phyloP scores from a whole-genome alignment of 2,329 filamentous ascomycete species.

The Venturia nashicola region DNA sequence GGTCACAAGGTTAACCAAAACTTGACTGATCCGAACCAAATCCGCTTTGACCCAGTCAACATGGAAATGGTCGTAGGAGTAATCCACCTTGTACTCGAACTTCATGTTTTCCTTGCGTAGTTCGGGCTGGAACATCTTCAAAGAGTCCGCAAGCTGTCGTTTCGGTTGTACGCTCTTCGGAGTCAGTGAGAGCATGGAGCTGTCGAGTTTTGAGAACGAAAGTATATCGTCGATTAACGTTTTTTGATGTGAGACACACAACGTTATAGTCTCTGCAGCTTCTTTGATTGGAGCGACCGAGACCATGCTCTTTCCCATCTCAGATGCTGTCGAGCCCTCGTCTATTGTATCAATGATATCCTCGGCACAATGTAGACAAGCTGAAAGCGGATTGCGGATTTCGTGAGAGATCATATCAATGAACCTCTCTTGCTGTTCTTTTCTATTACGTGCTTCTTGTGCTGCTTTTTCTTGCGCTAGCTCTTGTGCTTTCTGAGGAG shows the following conservation, averaged over 20 bases:
- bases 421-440: constrained; percentile 26
- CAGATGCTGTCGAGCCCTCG: constrained; percentile 11
- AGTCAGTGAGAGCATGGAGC: constrained; percentile 4
- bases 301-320: background rate
- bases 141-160: constrained; percentile 15
- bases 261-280: constrained; percentile 25
- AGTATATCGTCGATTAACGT: constrained; percentile 11
- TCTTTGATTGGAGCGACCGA: constrained; percentile 18
- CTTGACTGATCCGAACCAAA: constrained; percentile 11
- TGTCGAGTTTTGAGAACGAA: constrained; percentile 10
- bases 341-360: constrained; percentile 26
- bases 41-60: constrained; percentile 13
- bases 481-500: constrained; percentile 25
- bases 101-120: constrained; percentile 18
- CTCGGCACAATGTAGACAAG: constrained; percentile 33
- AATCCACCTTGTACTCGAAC: constrained; percentile 18
- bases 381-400: constrained; percentile 32
- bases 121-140: constrained; percentile 25
- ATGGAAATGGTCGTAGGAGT: constrained; percentile 14
- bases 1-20: constrained; percentile 13
- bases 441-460: constrained; percentile 25
- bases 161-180: constrained; percentile 15
- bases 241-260: constrained; percentile 10
- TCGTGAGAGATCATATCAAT: constrained; percentile 24
- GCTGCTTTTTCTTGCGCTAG: constrained; percentile 21